Conservation (phyloP, 768 basidiomycete species). For the Lactifluus hygrophoroides region DNA sequence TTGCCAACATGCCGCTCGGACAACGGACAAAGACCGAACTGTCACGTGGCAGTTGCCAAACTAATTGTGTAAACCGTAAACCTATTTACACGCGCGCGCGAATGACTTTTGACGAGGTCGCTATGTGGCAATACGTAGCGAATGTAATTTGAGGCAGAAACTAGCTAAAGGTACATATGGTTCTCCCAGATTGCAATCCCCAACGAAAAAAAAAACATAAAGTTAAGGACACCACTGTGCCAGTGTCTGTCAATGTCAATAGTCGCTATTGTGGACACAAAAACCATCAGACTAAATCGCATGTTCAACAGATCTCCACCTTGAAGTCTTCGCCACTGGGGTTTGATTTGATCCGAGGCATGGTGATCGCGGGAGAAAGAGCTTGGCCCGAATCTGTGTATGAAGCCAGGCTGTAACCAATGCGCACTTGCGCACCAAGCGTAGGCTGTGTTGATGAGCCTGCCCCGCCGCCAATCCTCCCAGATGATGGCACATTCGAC, state of each 20-base stretch:
- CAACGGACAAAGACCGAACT: too few relatives aligned
- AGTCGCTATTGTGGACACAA: too few relatives aligned
- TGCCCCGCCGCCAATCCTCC: background rate
- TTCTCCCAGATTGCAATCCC: background rate
- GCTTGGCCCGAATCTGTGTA: background rate
- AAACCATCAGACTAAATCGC: too few relatives aligned
- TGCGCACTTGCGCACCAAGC: background rate
- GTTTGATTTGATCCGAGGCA: background rate
- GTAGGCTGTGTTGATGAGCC: background rate
- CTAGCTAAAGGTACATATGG: background rate
- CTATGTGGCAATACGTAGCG: background rate
- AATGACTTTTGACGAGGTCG: too few relatives aligned
- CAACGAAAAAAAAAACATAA: background rate
- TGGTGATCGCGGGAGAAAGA: too few relatives aligned
- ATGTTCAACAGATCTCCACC: background rate
- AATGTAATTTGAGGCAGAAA: background rate
- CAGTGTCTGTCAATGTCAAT: too few relatives aligned
- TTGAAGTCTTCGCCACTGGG: background rate
- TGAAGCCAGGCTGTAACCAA: background rate
- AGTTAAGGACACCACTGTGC: too few relatives aligned
- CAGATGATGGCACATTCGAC: background rate
- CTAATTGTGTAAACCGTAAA: too few relatives aligned
- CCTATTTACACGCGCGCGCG: too few relatives aligned
- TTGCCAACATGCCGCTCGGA: too few relatives aligned
- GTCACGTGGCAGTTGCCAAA: too few relatives aligned